Evolutionary conservation across 306 rosid species (phyloP), one percentile per base, ranked within the genome.

Genomic region (Amphicarpaea edgeworthii): DNA sequence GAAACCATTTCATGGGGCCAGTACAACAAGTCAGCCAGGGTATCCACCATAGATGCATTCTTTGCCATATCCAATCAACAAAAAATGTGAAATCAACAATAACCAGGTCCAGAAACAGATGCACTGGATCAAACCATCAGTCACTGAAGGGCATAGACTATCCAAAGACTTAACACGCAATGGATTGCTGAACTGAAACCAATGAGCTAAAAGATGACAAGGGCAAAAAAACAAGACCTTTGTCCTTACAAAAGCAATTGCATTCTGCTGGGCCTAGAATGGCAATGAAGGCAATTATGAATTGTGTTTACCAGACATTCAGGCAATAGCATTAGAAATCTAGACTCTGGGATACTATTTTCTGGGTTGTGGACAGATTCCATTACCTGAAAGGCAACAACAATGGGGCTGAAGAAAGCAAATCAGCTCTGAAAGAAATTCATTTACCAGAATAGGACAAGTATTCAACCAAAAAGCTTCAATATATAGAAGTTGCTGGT

Each of bases 11-110:
- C 24, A 9, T 47, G 68, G 23, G 86, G 23, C 69, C 80, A 81
- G 66, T 54, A 57, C 83, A 92, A 88, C 84, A 83, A 63, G 80
- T 88, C 88, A 32, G 91, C 79, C 88, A 79, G 80, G 43, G 90
- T 75, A 84, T 83, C 89, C 45, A 84, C 87, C 59, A 87, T 41
- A 50, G 86, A 77, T 12, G 80, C 81, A 77, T 87, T 88, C 58
- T 86, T 88, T 1, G 67, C 89, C 73, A 87, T 75, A 85, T 88
- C 93, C 40, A 87, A 86, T 73, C 86, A 78, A 26, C 88, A 91
- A 88, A 83, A 72, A 92, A 82, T 16, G 74, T 80, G 76, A 88
- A 88, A 85, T 79, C 92, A 30, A 87, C 21, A 37, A 88, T 88
- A 65, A 83, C 86, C 46, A 88, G 67, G 55, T 79, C 88, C 7